Conservation (phyloP, 441 rosid species). For the Capsella rubella region DNA sequence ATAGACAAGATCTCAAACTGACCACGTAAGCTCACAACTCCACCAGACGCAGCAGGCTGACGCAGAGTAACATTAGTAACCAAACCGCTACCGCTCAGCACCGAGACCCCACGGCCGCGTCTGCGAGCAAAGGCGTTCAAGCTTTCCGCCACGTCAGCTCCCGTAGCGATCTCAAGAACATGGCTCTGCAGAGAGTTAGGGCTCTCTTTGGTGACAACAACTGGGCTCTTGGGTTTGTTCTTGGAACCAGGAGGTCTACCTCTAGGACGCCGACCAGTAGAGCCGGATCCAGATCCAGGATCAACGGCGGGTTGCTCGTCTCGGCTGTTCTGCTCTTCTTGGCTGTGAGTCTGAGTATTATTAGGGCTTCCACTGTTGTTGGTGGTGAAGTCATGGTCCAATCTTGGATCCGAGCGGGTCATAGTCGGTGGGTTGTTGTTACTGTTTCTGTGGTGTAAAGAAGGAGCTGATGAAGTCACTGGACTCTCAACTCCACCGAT, state of each 20-base stretch:
- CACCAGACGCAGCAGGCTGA: constrained; percentile 78
- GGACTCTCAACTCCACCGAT: constrained; percentile 71
- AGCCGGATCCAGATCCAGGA: constrained; percentile 50
- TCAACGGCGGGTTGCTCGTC: constrained; percentile 52
- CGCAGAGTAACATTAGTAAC: constrained; percentile 79
- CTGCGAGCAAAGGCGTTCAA: constrained; percentile 68
- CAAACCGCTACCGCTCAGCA: constrained; percentile 79
- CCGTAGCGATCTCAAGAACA: constrained; percentile 79
- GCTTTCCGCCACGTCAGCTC: constrained; percentile 74
- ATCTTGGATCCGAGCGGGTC: constrained; percentile 52
- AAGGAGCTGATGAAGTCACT: constrained; percentile 50
- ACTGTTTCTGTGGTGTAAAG: constrained; percentile 55
- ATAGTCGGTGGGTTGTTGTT: constrained; percentile 44
- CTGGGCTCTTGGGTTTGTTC: constrained; percentile 79
- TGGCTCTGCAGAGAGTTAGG: constrained; percentile 91
- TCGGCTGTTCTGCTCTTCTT: constrained; percentile 59
- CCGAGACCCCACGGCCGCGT: constrained; percentile 79
- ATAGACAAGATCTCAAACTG: constrained; percentile 86
- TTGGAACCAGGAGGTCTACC: constrained; percentile 93
- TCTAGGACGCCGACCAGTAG: constrained; percentile 74
- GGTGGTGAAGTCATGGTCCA: constrained; percentile 62
- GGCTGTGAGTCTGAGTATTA: constrained; percentile 47
- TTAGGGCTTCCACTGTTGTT: constrained; percentile 44
- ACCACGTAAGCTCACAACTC: constrained; percentile 75
- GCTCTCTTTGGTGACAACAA: constrained; percentile 82